These are phyloP conservation scores for Schizochytrium sp. DNA, from an alignment of 108 stramenopile species.

Conservation along the genomic window DNA sequence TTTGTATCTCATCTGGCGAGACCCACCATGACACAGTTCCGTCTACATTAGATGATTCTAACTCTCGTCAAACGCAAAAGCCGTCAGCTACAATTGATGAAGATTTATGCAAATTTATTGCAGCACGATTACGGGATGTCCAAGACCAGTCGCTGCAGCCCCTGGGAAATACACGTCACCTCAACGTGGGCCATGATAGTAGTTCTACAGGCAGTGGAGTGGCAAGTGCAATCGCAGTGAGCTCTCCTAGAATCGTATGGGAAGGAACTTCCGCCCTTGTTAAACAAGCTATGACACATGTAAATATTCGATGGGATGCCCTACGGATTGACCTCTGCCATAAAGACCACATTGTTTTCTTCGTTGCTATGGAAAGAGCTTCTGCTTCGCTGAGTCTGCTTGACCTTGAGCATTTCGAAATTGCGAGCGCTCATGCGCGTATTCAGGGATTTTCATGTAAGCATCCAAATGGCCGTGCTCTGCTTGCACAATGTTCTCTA, in stretches of 20 bases:
- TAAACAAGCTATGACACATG: neutral
- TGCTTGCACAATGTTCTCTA: neutral
- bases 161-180: no score
- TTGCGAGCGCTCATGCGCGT: neutral
- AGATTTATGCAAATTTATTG: conserved; percentile 10
- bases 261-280: neutral
- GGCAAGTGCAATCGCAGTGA: no score
- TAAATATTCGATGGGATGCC: neutral
- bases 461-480: conserved; percentile 23
- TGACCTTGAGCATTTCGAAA: neutral
- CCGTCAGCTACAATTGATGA: neutral
- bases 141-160: no score
- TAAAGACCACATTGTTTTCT: neutral
- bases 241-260: no score
- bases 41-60: no score
- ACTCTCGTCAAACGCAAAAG: neutral
- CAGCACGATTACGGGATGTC: neutral
- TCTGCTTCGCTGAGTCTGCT: neutral
- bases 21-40: no score
- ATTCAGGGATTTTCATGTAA: neutral
- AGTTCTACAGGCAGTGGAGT: no score
- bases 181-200: no score
- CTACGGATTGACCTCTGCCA: neutral
- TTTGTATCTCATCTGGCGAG: neutral
- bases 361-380: neutral